Evolutionary conservation across 768 basidiomycete species (phyloP).

Genomic region (Termitomyces sp.): DNA sequence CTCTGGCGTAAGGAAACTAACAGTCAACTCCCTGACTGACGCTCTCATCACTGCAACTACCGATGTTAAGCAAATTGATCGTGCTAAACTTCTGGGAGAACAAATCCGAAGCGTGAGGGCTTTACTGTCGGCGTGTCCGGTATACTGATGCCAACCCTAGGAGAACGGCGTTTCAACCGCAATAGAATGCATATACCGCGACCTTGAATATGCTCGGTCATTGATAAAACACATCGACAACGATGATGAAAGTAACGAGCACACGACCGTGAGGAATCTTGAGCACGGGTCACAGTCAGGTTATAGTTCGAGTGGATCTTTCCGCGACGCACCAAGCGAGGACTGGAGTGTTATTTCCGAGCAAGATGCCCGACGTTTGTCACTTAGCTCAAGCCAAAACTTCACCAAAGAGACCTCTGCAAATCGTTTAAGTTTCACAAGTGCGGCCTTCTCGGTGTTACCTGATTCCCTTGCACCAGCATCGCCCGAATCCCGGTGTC

Average conservation of each 20-base stretch:
- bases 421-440: conserved; percentile 60
- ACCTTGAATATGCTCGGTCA: conserved; percentile 89
- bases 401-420: conserved; percentile 28
- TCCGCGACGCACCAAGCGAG: conserved; percentile 55
- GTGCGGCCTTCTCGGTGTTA: conserved; percentile 56
- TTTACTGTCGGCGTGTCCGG: background rate
- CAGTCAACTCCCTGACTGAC: conserved; percentile 68
- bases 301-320: conserved; percentile 53
- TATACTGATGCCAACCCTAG: conserved; percentile 30
- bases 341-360: conserved; percentile 90
- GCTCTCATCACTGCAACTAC: conserved; percentile 81
- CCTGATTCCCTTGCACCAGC: conserved; percentile 45
- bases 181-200: conserved; percentile 93
- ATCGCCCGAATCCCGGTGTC: conserved; percentile 34
- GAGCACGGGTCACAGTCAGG: conserved; percentile 36
- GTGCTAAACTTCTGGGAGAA: conserved; percentile 81
- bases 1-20: conserved; percentile 81
- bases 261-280: conserved; percentile 31
- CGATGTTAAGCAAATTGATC: conserved; percentile 82
- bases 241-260: conserved; percentile 29
- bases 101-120: conserved; percentile 70
- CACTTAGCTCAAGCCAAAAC: conserved; percentile 46
- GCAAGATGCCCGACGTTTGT: conserved; percentile 54
- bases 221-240: conserved; percentile 60
- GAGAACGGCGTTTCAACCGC: conserved; percentile 94